Evolutionary conservation across 1,284 basidiomycete genomes (phyloP).

Genomic region (Heterobasidion occidentale): DNA sequence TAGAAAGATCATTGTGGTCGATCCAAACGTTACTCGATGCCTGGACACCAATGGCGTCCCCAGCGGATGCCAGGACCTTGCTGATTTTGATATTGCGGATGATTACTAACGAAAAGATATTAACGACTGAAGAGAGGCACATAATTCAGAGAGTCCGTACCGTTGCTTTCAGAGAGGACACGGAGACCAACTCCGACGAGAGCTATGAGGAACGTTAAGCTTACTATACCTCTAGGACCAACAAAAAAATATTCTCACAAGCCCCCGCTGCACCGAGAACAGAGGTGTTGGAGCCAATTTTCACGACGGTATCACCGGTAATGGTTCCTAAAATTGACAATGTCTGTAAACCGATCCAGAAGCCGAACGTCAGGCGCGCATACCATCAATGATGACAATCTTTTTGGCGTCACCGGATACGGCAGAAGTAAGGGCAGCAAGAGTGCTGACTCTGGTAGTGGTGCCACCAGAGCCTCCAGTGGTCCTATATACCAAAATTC

Average conservation of each 20-base stretch:
- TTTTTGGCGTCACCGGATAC: not conserved
- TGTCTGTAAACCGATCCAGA: no score
- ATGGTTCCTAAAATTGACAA: not conserved
- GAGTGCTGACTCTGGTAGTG: not conserved
- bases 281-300: not conserved
- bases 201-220: not conserved
- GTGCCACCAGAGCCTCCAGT: not conserved
- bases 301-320: not conserved
- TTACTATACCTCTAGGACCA: not conserved
- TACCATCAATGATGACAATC: not conserved
- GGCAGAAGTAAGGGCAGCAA: not conserved
- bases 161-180: not conserved
- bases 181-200: not conserved
- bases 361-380: not conserved
- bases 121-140: not conserved
- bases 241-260: not conserved
- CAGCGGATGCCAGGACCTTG: not conserved
- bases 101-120: not conserved
- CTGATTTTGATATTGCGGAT: not conserved
- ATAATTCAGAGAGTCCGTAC: no score
- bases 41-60: not conserved
- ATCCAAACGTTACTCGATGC: not conserved
- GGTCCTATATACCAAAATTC: not conserved
- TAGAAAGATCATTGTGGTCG: not conserved
- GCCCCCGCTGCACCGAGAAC: not conserved